Evolutionary conservation across 2,329 filamentous ascomycete genomes (phyloP).

Genomic region (Acephala macrosclerotiorum): DNA sequence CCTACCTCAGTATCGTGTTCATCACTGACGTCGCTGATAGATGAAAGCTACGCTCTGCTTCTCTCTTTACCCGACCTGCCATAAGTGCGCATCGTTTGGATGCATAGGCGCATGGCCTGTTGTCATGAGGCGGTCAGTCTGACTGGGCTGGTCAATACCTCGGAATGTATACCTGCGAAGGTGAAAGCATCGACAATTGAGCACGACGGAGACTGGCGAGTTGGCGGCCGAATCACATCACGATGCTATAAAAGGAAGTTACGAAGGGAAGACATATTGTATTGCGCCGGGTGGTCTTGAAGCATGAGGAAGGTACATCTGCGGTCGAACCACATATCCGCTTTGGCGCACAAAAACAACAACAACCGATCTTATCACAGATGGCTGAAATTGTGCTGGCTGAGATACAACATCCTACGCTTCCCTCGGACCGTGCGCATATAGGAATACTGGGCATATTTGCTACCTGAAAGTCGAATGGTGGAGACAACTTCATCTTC

Average conservation of each 20-base stretch:
- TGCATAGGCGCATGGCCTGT: slow-evolving; percentile 12
- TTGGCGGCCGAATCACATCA: not conserved
- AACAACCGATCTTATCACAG: not conserved
- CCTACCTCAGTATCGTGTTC: slow-evolving; percentile 18
- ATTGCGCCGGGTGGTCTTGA: not conserved
- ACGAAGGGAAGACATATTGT: not conserved
- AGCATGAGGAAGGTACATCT: not conserved
- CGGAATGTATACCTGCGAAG: slow-evolving; percentile 10
- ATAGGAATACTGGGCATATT: not conserved
- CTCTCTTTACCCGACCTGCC: slow-evolving; percentile 20
- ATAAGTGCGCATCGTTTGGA: slow-evolving; percentile 10
- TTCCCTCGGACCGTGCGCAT: not conserved
- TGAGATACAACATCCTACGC: not conserved
- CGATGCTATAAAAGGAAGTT: not conserved
- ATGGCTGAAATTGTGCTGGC: slow-evolving; percentile 1
- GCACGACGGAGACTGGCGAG: not conserved
- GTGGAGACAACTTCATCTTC: not conserved
- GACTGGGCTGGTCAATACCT: slow-evolving; percentile 10
- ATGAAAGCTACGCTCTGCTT: slow-evolving; percentile 13
- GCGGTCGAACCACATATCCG: not conserved
- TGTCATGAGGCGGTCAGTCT: slow-evolving; percentile 22
- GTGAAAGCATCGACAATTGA: slow-evolving; percentile 8
- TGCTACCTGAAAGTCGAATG: not conserved
- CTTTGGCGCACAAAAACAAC: not conserved
- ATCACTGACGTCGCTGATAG: slow-evolving; percentile 36